Conservation (phyloP, 257 asterid genomes). For the Nicotiana attenuata region DNA sequence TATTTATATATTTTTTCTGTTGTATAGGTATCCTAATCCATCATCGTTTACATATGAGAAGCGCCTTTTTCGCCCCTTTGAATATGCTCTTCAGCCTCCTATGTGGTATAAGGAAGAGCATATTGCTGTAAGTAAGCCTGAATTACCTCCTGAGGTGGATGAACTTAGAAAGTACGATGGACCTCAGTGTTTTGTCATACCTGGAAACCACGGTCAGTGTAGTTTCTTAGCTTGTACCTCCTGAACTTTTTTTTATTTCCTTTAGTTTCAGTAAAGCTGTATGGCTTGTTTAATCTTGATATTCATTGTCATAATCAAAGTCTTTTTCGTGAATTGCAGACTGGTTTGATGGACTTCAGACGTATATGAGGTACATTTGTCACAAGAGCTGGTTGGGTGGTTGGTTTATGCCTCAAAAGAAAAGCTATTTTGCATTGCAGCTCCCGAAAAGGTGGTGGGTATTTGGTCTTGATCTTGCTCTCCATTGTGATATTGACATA, state of each 20-base stretch:
- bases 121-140: slow-evolving; percentile 88
- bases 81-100: slow-evolving; percentile 97
- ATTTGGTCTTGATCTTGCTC: slow-evolving; percentile 97
- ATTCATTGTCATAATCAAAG: slow-evolving; percentile 5
- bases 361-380: slow-evolving; percentile 94
- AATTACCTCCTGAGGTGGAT: slow-evolving; percentile 64
- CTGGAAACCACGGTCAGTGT: slow-evolving; percentile 94
- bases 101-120: slow-evolving; percentile 81
- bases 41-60: slow-evolving; percentile 86
- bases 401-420: slow-evolving; percentile 99
- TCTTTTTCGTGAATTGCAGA: slow-evolving; percentile 41
- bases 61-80: slow-evolving; percentile 92
- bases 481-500: slow-evolving; percentile 86
- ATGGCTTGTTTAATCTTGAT: neutral
- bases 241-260: neutral
- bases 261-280: neutral
- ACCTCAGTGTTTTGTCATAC: slow-evolving; percentile 92
- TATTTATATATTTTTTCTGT: slow-evolving; percentile 5
- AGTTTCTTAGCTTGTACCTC: neutral
- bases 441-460: slow-evolving; percentile 98
- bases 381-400: slow-evolving; percentile 99
- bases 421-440: slow-evolving; percentile 95
- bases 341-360: slow-evolving; percentile 99
- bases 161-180: slow-evolving; percentile 72
- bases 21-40: slow-evolving; percentile 88